These are phyloP conservation scores for Salix koriyanagi DNA, from an alignment of 345 rosid species.

Conservation along the genomic window DNA sequence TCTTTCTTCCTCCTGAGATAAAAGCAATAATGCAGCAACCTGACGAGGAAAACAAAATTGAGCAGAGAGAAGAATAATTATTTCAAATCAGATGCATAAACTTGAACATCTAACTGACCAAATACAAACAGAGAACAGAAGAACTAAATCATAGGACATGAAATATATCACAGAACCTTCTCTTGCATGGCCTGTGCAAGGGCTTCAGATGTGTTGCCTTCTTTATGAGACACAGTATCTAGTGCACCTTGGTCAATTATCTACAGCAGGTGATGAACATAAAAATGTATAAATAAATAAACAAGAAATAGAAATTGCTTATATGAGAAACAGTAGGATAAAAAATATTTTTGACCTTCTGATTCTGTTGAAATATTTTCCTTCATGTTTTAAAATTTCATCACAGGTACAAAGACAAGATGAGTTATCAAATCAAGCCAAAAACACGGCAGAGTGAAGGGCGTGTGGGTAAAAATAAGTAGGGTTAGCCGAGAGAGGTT, in stretches of 20 bases:
- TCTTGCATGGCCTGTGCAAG: constrained; percentile 80
- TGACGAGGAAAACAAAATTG: constrained; percentile 27
- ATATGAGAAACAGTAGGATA: background rate
- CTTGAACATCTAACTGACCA: background rate
- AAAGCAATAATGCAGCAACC: constrained; percentile 76
- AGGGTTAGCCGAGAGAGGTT: background rate
- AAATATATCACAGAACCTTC: constrained; percentile 48
- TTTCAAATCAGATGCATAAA: background rate
- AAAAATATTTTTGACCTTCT: background rate
- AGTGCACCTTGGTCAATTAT: constrained; percentile 20
- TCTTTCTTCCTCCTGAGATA: constrained; percentile 95
- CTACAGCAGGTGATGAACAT: constrained; percentile 38
- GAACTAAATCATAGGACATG: background rate
- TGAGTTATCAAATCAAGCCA: background rate
- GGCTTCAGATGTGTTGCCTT: constrained; percentile 45
- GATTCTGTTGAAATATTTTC: background rate
- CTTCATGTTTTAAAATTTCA: background rate
- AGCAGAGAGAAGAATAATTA: constrained; percentile 8
- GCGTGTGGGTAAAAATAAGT: background rate
- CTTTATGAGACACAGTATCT: constrained; percentile 23
- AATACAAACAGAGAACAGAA: background rate
- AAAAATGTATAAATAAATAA: background rate
- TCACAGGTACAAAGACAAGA: background rate
- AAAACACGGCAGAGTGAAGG: background rate
- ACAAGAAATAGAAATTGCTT: background rate